phyloP scores from a whole-genome alignment of 495 filamentous ascomycete genomes.

The Penicillium tannophilum region DNA sequence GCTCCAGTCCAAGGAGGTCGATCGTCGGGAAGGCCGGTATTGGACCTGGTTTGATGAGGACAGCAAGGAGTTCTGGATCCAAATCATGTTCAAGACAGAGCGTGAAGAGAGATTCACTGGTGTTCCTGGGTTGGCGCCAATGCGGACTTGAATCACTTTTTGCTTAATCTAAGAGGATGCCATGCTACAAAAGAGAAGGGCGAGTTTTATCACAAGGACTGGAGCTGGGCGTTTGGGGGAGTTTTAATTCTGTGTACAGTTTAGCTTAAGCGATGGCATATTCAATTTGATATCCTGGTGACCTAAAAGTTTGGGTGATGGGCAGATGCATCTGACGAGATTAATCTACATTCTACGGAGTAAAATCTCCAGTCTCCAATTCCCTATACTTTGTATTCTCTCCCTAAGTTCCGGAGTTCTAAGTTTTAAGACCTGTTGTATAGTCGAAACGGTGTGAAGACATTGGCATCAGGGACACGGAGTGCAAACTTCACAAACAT shows the following conservation, averaged over 20 bases:
- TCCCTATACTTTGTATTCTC: no score
- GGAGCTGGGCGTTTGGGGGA: slow-evolving; percentile 25
- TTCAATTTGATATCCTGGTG: slow-evolving; percentile 2
- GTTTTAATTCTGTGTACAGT: slow-evolving; percentile 16
- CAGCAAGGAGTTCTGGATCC: slow-evolving; percentile 97
- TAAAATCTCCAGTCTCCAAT: not conserved
- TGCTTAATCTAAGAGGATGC: not conserved
- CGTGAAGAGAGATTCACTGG: slow-evolving; percentile 93
- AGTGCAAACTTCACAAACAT: not conserved
- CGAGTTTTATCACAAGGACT: slow-evolving; percentile 18
- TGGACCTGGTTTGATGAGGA: slow-evolving; percentile 97
- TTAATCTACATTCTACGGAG: not conserved
- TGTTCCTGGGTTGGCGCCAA: slow-evolving; percentile 85
- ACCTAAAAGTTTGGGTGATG: not conserved
- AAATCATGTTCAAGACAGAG: slow-evolving; percentile 98
- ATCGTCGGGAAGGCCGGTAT: slow-evolving; percentile 81
- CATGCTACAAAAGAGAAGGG: slow-evolving; percentile 13
- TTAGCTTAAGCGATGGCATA: slow-evolving; percentile 17
- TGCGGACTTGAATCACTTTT: slow-evolving; percentile 25
- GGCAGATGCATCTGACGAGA: not conserved
- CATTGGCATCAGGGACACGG: no score
- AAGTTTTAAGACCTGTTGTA: no score
- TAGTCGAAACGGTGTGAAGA: no score
- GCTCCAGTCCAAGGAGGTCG: slow-evolving; percentile 91
- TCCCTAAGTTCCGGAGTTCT: no score